phyloP scores from a whole-genome alignment of 2,329 filamentous ascomycete species.

The Alternaria gaisen region DNA sequence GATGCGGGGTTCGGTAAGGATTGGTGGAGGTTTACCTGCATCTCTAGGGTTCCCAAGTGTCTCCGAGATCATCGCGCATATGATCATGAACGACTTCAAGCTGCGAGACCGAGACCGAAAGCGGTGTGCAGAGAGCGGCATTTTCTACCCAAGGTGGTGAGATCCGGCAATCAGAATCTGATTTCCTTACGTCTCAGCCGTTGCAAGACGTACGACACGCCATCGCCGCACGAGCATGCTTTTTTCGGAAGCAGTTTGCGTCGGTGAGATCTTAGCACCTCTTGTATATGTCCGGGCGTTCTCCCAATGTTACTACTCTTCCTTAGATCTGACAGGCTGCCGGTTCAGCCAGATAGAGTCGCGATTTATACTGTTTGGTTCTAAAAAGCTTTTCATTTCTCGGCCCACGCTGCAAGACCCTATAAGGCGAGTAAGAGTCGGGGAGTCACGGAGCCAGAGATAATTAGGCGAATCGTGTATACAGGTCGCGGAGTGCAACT shows the following conservation, averaged over 20 bases:
- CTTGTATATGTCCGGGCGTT: slow-evolving; percentile 2
- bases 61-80: background rate
- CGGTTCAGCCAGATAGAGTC: background rate
- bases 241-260: background rate
- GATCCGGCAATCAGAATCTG: background rate
- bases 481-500: background rate
- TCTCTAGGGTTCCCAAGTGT: background rate
- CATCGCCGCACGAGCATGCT: background rate
- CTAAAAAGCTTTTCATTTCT: background rate
- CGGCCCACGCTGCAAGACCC: background rate
- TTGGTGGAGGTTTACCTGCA: background rate
- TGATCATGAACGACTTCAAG: background rate
- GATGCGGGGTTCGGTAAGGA: slow-evolving; percentile 4
- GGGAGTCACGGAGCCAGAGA: background rate
- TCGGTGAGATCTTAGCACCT: slow-evolving; percentile 1
- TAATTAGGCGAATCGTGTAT: background rate
- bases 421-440: background rate
- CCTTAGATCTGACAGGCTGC: background rate
- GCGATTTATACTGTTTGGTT: background rate
- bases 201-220: background rate
- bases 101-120: background rate
- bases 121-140: background rate
- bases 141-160: background rate
- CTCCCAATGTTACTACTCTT: background rate
- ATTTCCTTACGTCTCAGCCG: background rate